Base-by-base conservation (phyloP, 2,329 filamentous ascomycete genomes). In the Trichophaea hybrida region DNA sequence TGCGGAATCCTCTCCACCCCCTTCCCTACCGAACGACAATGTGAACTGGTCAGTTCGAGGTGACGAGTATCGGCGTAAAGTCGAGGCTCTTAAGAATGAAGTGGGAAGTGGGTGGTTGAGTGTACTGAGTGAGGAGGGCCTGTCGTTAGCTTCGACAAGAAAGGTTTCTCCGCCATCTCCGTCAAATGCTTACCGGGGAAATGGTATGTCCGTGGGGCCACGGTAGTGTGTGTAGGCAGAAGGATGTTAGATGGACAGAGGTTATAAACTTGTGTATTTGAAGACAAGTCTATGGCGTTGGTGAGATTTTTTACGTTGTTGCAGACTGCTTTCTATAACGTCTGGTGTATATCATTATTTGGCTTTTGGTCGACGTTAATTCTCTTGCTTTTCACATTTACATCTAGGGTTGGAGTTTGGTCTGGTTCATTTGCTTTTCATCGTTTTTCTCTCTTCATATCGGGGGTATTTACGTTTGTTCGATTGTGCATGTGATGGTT, bases 61-160 rank as follows among this genome's bases (percentile, higher is more conserved):
- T 57, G 87, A 93, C 68, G 75, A 87, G 6, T 97, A 95, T 72
- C 82, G 86, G 59, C 86, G 86, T 71, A 93, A 93, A 72, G 85
- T 97, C 58, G 89, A 95, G 72, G 83, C 86, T 2, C 74, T 96
- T 57, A 84, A 89, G 62, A 85, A 85, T 69, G 88, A 91, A 69
- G 84, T 95, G 65, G 90, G 90, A 35, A 88, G 83, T 67, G 86
- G 83, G 40, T 98, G 94, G 79, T 78, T 98, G 43, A 90, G 83
- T 64, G 88, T 86, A 12, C 76, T 97, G 55, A 85, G 86, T 61
- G 90, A 95, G 68, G 86, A 93, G 57, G 64, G 64, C 10, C 59
- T 65, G 59, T 62, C 61, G 31, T 59, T 65, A 43, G 61, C 63
- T 8, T 56, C 61, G 38, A 62, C 63, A 32, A 61, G 61, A 35